Percentiles rank a stretch among this genome's conserved stretches.
phyloP scores from a whole-genome alignment of 106 monocot species.

The Triglochin maritima region DNA sequence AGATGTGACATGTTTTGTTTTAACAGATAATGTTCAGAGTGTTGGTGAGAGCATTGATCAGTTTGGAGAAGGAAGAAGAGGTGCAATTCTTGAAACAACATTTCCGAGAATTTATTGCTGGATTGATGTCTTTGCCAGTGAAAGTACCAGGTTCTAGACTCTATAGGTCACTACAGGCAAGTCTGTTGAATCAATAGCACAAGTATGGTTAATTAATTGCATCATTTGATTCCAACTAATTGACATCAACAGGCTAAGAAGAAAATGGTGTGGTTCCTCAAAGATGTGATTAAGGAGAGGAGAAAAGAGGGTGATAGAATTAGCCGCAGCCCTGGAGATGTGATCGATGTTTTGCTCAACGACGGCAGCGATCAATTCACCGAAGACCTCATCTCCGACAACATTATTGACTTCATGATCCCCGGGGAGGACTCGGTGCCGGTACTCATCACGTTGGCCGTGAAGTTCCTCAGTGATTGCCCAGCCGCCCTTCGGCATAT shows the following conservation, averaged over 20 bases:
- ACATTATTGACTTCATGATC: conserved; percentile 94
- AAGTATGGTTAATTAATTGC: not conserved
- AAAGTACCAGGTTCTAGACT: conserved; percentile 72
- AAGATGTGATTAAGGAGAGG: conserved; percentile 49
- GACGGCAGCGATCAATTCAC: conserved; percentile 44
- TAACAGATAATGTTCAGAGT: conserved; percentile 72
- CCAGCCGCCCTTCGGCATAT: conserved; percentile 50
- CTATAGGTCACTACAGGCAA: conserved; percentile 75
- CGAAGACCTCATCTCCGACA: conserved; percentile 75
- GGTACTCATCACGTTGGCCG: conserved; percentile 60
- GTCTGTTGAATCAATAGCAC: not conserved
- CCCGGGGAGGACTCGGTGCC: conserved; percentile 95
- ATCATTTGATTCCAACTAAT: not conserved
- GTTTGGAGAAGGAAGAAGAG: conserved; percentile 57
- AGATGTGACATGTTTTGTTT: not conserved
- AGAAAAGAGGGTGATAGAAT: conserved; percentile 11
- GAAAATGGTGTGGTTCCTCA: conserved; percentile 56
- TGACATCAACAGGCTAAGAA: conserved; percentile 42
- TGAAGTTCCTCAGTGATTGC: conserved; percentile 77
- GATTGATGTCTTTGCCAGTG: conserved; percentile 76
- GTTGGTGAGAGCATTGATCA: conserved; percentile 64
- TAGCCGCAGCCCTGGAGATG: conserved; percentile 21
- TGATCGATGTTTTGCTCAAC: conserved; percentile 61
- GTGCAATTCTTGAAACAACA: conserved; percentile 60
- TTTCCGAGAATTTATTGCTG: conserved; percentile 83